Conservation (phyloP, 2,329 filamentous ascomycete genomes). For the Ophiocordyceps robertsii region DNA sequence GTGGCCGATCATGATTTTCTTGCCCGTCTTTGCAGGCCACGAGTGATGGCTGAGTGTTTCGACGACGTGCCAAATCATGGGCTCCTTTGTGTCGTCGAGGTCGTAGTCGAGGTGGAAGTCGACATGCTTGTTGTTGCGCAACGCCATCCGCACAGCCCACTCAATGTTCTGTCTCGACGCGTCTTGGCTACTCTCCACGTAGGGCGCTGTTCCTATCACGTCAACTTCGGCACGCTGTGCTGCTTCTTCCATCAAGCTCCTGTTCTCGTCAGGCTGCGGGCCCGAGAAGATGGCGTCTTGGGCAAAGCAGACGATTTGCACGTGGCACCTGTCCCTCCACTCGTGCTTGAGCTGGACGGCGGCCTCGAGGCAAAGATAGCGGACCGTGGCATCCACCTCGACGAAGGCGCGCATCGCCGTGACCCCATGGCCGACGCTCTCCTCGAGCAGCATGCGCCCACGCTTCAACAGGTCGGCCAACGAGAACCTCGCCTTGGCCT, state of each 20-base stretch:
- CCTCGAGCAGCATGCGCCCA: not conserved
- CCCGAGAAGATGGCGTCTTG: not conserved
- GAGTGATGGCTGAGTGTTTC: not conserved
- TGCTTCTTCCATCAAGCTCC: not conserved
- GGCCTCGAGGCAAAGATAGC: not conserved
- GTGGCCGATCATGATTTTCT: not conserved
- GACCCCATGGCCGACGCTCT: not conserved
- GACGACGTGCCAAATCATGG: not conserved
- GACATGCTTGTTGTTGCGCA: not conserved
- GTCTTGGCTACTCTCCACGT: not conserved
- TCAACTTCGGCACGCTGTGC: not conserved
- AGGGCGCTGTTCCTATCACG: not conserved
- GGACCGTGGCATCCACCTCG: not conserved
- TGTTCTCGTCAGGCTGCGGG: not conserved
- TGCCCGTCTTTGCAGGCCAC: not conserved
- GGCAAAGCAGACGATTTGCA: not conserved
- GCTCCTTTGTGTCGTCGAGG: not conserved
- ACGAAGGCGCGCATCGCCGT: not conserved
- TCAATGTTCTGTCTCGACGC: not conserved
- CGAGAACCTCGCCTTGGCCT: not conserved
- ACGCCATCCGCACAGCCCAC: not conserved
- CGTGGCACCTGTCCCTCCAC: not conserved
- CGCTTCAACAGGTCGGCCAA: not conserved
- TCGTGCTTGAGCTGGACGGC: not conserved
- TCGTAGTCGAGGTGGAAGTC: not conserved